Evolutionary conservation across 192 early-diverging fungal species (phyloP).

Genomic region (Backusella macrospora): DNA sequence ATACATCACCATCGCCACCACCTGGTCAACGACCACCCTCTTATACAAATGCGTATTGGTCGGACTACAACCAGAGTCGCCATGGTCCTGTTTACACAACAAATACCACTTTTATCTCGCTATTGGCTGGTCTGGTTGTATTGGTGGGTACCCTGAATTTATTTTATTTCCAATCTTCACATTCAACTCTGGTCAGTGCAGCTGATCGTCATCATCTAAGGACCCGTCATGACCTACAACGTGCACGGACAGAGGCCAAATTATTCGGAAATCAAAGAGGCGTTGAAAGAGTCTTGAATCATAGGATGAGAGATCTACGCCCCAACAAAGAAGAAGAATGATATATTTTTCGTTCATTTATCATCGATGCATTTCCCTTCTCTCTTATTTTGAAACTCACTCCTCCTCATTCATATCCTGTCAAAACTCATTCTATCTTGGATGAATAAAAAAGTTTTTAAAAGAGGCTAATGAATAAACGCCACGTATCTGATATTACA

Average conservation of each 20-base stretch:
- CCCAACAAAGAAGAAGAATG: not conserved
- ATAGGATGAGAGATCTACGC: slow-evolving; percentile 18
- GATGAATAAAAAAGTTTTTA: not conserved
- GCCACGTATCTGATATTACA: not conserved
- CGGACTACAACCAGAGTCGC: not conserved
- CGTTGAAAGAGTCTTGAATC: slow-evolving; percentile 22
- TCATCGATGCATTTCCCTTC: too few relatives aligned
- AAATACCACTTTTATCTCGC: slow-evolving; percentile 26
- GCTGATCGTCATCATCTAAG: slow-evolving; percentile 35
- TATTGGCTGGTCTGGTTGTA: slow-evolving; percentile 27
- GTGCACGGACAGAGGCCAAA: slow-evolving; percentile 32
- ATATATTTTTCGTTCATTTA: too few relatives aligned
- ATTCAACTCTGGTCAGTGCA: slow-evolving; percentile 1
- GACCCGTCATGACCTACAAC: slow-evolving; percentile 30
- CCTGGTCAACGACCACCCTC: not conserved
- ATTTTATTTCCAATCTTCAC: slow-evolving; percentile 2
- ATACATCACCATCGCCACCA: slow-evolving; percentile 14
- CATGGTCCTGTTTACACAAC: slow-evolving; percentile 31
- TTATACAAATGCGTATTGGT: slow-evolving; percentile 25
- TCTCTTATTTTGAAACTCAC: too few relatives aligned
- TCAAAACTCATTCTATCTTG: not conserved
- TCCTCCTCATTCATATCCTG: not conserved
- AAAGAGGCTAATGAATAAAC: not conserved
- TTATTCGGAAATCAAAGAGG: slow-evolving; percentile 23
- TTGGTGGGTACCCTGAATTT: slow-evolving; percentile 18